Evolutionary conservation across 1,284 basidiomycete genomes (phyloP), one percentile per base, ranked within the genome.

Genomic region (Pyrrhoderma lamaoense): DNA sequence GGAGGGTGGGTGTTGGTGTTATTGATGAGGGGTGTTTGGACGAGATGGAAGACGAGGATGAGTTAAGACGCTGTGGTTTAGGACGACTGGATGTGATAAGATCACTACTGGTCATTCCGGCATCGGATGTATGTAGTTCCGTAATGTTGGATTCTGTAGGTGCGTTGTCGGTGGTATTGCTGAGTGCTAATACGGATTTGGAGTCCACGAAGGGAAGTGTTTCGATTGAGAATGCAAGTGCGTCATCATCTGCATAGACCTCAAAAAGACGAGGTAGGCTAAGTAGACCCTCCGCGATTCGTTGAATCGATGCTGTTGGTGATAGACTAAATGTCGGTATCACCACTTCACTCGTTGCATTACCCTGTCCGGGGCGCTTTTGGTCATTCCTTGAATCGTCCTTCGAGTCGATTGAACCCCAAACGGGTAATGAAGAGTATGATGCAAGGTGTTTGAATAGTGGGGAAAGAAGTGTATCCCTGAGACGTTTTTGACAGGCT

Each of bases 291-390:
- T 99, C 96, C 3, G 91, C 89, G 14, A 98, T 83, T 45, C 85
- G 80, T 54, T 93, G 88, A 58, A 97, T 87, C 1, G 80, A 83
- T 52, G 92, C 88, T 40, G 85, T 96, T 0, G 93, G 93, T 9
- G 89, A 91, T 13, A 94, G 75, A 1, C 93, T 96, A 68, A 99
- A 99, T 3, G 80, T 89, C 2, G 95, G 95, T n/a, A 98, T 81
- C 36, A 79, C 75, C 22, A 93, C 74, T 53, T 91, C 87, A 64
- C 75, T 79, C 31, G 70, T 61, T 39, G 68, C 66, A 50, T 62
- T 61, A 62, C 45, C 47, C 16, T 14, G 7, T 4, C 38, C 38
- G 7, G 7, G 7, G 25, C 11, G 36, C 5, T 61, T 65, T 37
- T 65, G 68, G 4, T 69, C 62, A 11, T 11, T 31, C 5, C 27